These are phyloP conservation scores for Silybum marianum DNA, from an alignment of 129 eudicot genomes.

Conservation along the genomic window DNA sequence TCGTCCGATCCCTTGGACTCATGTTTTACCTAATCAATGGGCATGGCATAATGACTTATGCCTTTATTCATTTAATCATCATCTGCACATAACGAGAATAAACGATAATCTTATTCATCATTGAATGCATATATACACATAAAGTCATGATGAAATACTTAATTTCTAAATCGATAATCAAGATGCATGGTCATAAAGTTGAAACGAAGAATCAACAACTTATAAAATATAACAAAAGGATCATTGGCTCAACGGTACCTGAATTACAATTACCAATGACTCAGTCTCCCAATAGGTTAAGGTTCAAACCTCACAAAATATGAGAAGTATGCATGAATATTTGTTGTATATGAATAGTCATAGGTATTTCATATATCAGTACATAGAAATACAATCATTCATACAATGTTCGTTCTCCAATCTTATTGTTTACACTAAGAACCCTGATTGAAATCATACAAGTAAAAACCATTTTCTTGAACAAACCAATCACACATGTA, in stretches of 20 bases:
- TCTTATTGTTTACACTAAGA: background rate
- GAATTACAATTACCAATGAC: background rate
- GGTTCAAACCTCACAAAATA: too few relatives aligned
- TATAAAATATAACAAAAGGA: background rate
- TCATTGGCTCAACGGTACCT: background rate
- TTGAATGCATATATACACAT: too few relatives aligned
- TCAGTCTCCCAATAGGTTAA: background rate
- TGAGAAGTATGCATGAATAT: too few relatives aligned
- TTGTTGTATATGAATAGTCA: too few relatives aligned
- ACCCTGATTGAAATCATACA: background rate
- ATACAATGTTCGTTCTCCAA: background rate
- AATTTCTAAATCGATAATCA: background rate
- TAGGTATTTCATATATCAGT: background rate
- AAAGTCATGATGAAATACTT: background rate
- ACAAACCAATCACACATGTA: slow-evolving; percentile 1
- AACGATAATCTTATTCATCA: too few relatives aligned
- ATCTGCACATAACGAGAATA: too few relatives aligned
- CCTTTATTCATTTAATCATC: too few relatives aligned
- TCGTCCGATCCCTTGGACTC: too few relatives aligned
- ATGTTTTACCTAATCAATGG: too few relatives aligned
- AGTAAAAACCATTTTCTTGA: background rate
- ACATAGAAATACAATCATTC: background rate
- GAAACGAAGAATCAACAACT: background rate
- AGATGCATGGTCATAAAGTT: background rate
- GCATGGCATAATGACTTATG: too few relatives aligned